Conservation (phyloP, 495 filamentous ascomycete species). For the Pseudevernia furfuracea region DNA sequence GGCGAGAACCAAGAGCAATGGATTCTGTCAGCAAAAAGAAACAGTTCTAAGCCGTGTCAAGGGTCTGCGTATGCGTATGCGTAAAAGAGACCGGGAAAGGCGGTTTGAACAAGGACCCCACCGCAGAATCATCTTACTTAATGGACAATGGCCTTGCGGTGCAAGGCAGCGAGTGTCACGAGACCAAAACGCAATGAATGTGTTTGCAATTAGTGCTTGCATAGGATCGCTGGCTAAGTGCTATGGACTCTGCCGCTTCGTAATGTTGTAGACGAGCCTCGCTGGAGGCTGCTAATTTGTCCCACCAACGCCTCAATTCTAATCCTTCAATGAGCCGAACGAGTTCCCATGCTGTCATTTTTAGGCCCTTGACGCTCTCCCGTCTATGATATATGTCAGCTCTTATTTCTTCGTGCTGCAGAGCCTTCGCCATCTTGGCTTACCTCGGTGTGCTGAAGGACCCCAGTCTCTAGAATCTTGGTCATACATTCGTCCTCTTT, state of each 20-base stretch:
- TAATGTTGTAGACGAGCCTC: conserved; percentile 4
- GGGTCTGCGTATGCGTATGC: too few relatives aligned
- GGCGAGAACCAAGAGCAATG: conserved; percentile 9
- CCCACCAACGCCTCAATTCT: neutral
- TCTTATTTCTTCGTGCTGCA: neutral
- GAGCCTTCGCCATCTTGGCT: conserved; percentile 23
- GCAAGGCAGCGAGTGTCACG: neutral
- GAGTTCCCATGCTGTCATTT: conserved; percentile 40
- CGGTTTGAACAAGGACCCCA: neutral
- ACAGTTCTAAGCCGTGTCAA: neutral
- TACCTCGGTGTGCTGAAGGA: conserved; percentile 60
- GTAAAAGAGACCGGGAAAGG: neutral
- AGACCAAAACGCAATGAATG: neutral
- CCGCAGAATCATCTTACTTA: neutral
- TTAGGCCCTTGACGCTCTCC: conserved; percentile 37
- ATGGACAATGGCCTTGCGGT: neutral
- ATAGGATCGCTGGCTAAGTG: conserved; percentile 4
- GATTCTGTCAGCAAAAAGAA: neutral
- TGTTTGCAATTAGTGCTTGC: neutral
- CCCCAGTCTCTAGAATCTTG: conserved; percentile 72
- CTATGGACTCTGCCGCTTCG: neutral
- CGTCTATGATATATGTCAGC: conserved; percentile 24
- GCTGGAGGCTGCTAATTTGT: conserved; percentile 12
- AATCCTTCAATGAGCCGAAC: conserved; percentile 33
- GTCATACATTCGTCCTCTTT: conserved; percentile 70